Evolutionary conservation across 2,329 filamentous ascomycete genomes (phyloP).

Genomic region (Ophiognomonia clavigignenti-juglandacearum): DNA sequence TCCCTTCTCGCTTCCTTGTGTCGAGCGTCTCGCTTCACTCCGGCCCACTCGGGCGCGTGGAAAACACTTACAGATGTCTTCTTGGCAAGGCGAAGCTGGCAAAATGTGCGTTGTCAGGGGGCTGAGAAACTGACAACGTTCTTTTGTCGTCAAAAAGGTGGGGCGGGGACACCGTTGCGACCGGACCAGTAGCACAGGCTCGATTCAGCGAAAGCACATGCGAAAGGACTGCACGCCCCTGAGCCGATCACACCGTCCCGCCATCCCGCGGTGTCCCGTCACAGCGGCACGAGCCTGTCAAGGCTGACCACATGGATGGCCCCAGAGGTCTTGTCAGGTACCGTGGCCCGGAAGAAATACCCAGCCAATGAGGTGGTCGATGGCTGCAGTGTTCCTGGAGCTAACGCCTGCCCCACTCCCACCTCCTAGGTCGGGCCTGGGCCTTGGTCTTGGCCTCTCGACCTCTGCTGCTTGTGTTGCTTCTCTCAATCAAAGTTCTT

Average conservation of each 20-base stretch:
- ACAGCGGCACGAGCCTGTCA: constrained; percentile 28
- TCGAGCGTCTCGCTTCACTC: not conserved
- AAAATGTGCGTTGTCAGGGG: too few relatives aligned
- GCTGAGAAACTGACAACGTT: too few relatives aligned
- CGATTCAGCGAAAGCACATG: constrained; percentile 7
- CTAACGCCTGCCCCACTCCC: constrained; percentile 5
- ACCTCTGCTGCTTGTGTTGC: too few relatives aligned
- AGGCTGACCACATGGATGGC: constrained; percentile 32
- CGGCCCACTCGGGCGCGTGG: not conserved
- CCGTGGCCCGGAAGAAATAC: constrained; percentile 27
- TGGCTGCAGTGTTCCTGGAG: constrained; percentile 14
- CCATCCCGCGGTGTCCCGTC: too few relatives aligned
- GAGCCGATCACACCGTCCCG: constrained; percentile 12
- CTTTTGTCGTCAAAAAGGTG: too few relatives aligned
- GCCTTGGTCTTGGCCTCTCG: too few relatives aligned
- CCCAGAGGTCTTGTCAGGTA: constrained; percentile 32
- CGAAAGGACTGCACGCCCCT: constrained; percentile 9
- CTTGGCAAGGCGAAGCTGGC: too few relatives aligned
- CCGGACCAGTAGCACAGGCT: constrained; percentile 2
- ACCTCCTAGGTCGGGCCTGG: constrained; percentile 3
- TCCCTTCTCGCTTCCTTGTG: not conserved
- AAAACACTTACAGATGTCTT: not conserved
- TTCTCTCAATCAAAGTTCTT: too few relatives aligned
- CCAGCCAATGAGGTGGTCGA: constrained; percentile 26
- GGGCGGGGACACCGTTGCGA: not conserved